Evolutionary conservation across 2,329 filamentous ascomycete genomes (phyloP).

Genomic region (Cladosporium sp.): DNA sequence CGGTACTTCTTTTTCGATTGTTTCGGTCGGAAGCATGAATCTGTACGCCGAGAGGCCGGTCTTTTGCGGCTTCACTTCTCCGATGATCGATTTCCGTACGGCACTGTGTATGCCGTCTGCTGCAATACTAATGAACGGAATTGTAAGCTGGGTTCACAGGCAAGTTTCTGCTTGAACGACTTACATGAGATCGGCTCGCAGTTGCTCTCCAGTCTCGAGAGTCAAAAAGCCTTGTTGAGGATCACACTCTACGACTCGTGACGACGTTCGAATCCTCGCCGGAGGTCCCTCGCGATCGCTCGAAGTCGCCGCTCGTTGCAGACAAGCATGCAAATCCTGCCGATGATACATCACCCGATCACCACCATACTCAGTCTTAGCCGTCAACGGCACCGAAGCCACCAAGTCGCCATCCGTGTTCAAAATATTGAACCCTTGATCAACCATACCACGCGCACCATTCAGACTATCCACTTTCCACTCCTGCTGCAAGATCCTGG

Average conservation of each 20-base stretch:
- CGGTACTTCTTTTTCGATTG: constrained; percentile 18
- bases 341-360: constrained; percentile 40
- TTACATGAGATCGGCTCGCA: constrained; percentile 29
- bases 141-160: too few species aligned
- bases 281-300: constrained; percentile 21
- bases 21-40: constrained; percentile 28
- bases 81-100: constrained; percentile 23
- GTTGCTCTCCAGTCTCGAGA: constrained; percentile 31
- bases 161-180: background rate
- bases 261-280: constrained; percentile 25
- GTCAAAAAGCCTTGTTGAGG: constrained; percentile 26
- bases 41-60: constrained; percentile 39
- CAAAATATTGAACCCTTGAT: constrained; percentile 35
- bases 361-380: constrained; percentile 33
- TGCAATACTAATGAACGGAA: constrained; percentile 21
- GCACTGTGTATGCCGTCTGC: constrained; percentile 35
- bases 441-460: constrained; percentile 31
- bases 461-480: constrained; percentile 12
- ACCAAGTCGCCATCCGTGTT: constrained; percentile 30
- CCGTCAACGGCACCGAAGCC: constrained; percentile 29
- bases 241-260: constrained; percentile 22
- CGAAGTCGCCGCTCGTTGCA: constrained; percentile 25
- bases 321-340: constrained; percentile 36
- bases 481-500: constrained; percentile 24
- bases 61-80: constrained; percentile 23